These are phyloP conservation scores for Harringtonia aguacate DNA, from an alignment of 2,329 filamentous ascomycete species.

Conservation along the genomic window DNA sequence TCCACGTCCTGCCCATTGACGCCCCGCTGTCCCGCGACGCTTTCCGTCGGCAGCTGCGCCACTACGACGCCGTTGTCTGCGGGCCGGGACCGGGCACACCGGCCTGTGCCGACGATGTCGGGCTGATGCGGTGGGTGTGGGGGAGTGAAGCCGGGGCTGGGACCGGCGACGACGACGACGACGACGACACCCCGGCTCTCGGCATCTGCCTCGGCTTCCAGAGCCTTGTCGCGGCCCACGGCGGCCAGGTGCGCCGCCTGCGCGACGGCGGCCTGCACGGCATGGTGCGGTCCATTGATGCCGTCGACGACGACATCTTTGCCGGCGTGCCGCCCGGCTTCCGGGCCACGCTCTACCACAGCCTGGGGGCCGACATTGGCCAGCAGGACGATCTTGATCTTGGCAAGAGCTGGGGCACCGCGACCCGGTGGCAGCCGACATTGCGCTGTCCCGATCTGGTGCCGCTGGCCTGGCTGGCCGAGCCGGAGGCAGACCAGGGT, in stretches of 20 bases:
- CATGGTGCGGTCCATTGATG: constrained; percentile 46
- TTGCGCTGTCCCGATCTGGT: constrained; percentile 29
- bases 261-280: constrained; percentile 65
- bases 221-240: constrained; percentile 61
- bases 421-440: constrained; percentile 28
- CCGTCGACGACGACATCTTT: constrained; percentile 51
- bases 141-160: constrained; percentile 30
- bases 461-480: constrained; percentile 58
- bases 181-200: constrained; percentile 48
- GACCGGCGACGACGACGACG: not conserved
- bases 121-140: constrained; percentile 73
- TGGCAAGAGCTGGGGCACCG: not conserved
- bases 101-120: constrained; percentile 61
- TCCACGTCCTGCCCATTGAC: constrained; percentile 65
- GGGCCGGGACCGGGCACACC: constrained; percentile 87
- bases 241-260: constrained; percentile 49
- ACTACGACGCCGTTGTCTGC: constrained; percentile 77
- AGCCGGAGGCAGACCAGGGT: constrained; percentile 38
- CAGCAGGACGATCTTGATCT: constrained; percentile 29
- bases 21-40: constrained; percentile 33
- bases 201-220: constrained; percentile 89
- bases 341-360: constrained; percentile 69
- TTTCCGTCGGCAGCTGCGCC: constrained; percentile 38
- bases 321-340: constrained; percentile 41
- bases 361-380: constrained; percentile 43